Percentiles rank a stretch among this genome's conserved stretches.
Conservation (phyloP, 305 asterid genomes). For the Striga hermonthica region DNA sequence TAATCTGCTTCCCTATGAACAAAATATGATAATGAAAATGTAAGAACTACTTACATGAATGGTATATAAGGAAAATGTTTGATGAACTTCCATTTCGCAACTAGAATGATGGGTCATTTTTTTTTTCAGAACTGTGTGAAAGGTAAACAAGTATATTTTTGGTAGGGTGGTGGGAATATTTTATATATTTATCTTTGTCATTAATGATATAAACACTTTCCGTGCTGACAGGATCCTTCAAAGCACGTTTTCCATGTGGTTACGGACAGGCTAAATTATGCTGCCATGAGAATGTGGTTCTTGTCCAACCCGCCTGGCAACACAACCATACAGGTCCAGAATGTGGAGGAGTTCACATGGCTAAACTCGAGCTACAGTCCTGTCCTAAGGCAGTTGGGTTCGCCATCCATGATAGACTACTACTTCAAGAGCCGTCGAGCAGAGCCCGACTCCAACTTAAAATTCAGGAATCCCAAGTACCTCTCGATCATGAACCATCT, state of each 20-base stretch:
- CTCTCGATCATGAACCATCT: slow-evolving; percentile 92
- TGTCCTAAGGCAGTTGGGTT: slow-evolving; percentile 72
- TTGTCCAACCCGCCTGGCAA: slow-evolving; percentile 62
- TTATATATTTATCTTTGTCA: too few relatives aligned
- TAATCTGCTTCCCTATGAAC: too few relatives aligned
- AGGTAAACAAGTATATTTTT: too few relatives aligned
- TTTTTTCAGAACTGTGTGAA: too few relatives aligned
- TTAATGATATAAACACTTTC: not conserved
- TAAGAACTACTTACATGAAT: too few relatives aligned
- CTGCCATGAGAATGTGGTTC: slow-evolving; percentile 96
- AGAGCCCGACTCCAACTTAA: slow-evolving; percentile 73
- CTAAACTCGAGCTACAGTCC: slow-evolving; percentile 87
- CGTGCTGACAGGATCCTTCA: slow-evolving; percentile 56
- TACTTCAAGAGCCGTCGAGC: slow-evolving; percentile 67
- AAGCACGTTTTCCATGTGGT: slow-evolving; percentile 80
- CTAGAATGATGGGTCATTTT: too few relatives aligned
- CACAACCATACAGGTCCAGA: slow-evolving; percentile 71
- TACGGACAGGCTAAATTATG: slow-evolving; percentile 80
- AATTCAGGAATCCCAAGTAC: slow-evolving; percentile 84
- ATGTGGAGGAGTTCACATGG: slow-evolving; percentile 85
- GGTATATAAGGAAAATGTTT: too few relatives aligned
- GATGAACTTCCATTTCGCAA: too few relatives aligned
- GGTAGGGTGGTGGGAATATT: too few relatives aligned
- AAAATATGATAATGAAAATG: too few relatives aligned
- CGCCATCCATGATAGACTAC: slow-evolving; percentile 76